Evolutionary conservation across 768 basidiomycete species (phyloP).

Genomic region (Lactarius tabidus): DNA sequence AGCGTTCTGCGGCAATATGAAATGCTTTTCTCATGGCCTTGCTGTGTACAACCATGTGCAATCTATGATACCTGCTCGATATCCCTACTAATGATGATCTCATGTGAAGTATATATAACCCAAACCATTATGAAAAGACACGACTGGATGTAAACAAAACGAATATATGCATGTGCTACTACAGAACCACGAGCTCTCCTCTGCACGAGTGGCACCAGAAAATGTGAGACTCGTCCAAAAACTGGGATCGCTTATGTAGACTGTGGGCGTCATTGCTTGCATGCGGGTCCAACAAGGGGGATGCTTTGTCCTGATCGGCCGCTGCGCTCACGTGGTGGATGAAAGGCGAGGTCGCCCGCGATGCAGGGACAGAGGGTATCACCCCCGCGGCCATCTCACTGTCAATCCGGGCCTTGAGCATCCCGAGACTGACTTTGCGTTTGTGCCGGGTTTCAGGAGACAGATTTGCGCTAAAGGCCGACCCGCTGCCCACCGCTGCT

Average conservation of each 20-base stretch:
- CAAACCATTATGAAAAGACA: conserved; percentile 3
- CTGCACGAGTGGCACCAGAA: conserved; percentile 86
- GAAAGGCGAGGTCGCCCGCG: conserved; percentile 51
- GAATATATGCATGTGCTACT: conserved; percentile 32
- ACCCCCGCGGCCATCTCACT: conserved; percentile 57
- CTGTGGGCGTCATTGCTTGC: neutral
- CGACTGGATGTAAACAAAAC: neutral
- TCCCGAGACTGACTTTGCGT: conserved; percentile 76
- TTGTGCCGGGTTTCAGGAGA: conserved; percentile 77
- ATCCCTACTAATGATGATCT: conserved; percentile 11
- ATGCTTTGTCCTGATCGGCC: conserved; percentile 30
- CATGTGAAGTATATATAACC: conserved; percentile 8
- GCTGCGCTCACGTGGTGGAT: conserved; percentile 15
- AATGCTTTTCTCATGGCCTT: conserved; percentile 22
- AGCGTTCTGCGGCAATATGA: conserved; percentile 37
- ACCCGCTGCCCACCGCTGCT: conserved; percentile 28
- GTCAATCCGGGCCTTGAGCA: conserved; percentile 89
- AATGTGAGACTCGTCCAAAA: conserved; percentile 82
- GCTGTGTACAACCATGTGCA: conserved; percentile 26
- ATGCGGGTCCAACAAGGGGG: conserved; percentile 13
- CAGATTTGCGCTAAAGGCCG: conserved; percentile 48
- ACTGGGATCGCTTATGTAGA: conserved; percentile 52
- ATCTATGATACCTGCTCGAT: conserved; percentile 15
- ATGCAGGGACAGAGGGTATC: conserved; percentile 39
- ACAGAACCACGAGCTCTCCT: conserved; percentile 78